These are phyloP conservation scores for Sporothrix pallida DNA, from an alignment of 2,329 filamentous ascomycete species.

Conservation along the genomic window DNA sequence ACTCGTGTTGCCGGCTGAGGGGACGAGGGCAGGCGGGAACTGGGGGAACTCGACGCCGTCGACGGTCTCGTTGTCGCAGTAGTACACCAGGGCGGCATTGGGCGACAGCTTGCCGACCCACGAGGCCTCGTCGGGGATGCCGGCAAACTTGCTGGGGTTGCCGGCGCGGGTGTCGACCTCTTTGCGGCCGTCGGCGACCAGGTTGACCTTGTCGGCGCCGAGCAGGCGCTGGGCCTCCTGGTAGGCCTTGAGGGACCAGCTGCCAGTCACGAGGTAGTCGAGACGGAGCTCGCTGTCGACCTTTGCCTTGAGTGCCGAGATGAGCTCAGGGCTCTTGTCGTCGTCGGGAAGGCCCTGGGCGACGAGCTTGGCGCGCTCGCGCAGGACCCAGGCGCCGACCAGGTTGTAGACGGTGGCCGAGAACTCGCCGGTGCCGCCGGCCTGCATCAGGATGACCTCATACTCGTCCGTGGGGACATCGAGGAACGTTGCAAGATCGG, in stretches of 20 bases:
- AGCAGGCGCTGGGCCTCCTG: slow-evolving; percentile 81
- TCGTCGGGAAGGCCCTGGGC: slow-evolving; percentile 52
- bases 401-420: slow-evolving; percentile 84
- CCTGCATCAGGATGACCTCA: slow-evolving; percentile 87
- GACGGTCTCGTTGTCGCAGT: slow-evolving; percentile 92
- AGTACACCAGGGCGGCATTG: slow-evolving; percentile 78
- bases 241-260: slow-evolving; percentile 87
- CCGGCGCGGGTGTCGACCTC: slow-evolving; percentile 22
- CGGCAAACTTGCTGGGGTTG: slow-evolving; percentile 84
- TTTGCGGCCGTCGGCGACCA: slow-evolving; percentile 52
- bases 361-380: slow-evolving; percentile 64
- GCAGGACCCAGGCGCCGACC: slow-evolving; percentile 79
- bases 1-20: slow-evolving; percentile 60
- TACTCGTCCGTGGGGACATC: slow-evolving; percentile 78
- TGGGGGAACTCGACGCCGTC: slow-evolving; percentile 88
- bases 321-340: slow-evolving; percentile 40
- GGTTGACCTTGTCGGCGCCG: slow-evolving; percentile 79
- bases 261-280: slow-evolving; percentile 89
- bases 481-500: slow-evolving; percentile 72
- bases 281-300: slow-evolving; percentile 75
- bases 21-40: slow-evolving; percentile 69
- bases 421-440: slow-evolving; percentile 85
- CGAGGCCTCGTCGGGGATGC: slow-evolving; percentile 75
- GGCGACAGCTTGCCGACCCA: slow-evolving; percentile 71
- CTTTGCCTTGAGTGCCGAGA: slow-evolving; percentile 54